Percentiles rank a stretch among this genome's conserved stretches.
These are phyloP conservation scores for Stentor coeruleus DNA, from an alignment of 73 alveolate genomes.

Conservation along the genomic window DNA sequence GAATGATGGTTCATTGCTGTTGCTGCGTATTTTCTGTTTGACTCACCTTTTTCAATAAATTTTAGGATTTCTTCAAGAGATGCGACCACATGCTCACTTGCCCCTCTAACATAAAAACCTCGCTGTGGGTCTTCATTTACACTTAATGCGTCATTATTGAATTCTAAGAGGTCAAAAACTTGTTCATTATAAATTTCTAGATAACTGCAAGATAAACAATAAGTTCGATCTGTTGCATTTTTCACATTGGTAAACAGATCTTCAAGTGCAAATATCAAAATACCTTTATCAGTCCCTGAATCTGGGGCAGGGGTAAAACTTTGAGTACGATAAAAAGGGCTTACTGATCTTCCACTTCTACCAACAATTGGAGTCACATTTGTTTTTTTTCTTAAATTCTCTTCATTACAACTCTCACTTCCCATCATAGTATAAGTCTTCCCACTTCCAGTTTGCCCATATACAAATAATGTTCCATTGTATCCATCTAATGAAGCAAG, in stretches of 20 bases:
- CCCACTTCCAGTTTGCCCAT: constrained; percentile 62
- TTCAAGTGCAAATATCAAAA: not conserved
- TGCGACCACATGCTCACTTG: constrained; percentile 58
- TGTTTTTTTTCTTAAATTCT: not conserved
- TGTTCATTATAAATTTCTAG: constrained; percentile 81
- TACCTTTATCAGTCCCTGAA: not conserved
- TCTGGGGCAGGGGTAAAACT: not conserved
- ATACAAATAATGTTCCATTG: constrained; percentile 50
- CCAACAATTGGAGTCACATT: not conserved
- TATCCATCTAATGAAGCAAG: constrained; percentile 43
- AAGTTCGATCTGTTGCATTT: not conserved
- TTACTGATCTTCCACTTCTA: not conserved
- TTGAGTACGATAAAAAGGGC: no score
- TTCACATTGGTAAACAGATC: not conserved
- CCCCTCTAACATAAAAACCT: constrained; percentile 68
- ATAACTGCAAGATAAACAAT: constrained; percentile 47
- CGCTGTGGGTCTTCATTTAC: constrained; percentile 67
- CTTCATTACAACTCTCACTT: not conserved
- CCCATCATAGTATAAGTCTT: constrained; percentile 65
- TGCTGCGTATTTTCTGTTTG: constrained; percentile 79
- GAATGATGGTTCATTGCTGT: constrained; percentile 79
- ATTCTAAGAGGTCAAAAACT: constrained; percentile 62
- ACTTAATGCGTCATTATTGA: constrained; percentile 20
- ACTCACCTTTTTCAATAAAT: constrained; percentile 61
- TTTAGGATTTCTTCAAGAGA: constrained; percentile 64